These are phyloP conservation scores for Colletotrichum eremochloae DNA, from an alignment of 2,329 filamentous ascomycete genomes.

Conservation along the genomic window DNA sequence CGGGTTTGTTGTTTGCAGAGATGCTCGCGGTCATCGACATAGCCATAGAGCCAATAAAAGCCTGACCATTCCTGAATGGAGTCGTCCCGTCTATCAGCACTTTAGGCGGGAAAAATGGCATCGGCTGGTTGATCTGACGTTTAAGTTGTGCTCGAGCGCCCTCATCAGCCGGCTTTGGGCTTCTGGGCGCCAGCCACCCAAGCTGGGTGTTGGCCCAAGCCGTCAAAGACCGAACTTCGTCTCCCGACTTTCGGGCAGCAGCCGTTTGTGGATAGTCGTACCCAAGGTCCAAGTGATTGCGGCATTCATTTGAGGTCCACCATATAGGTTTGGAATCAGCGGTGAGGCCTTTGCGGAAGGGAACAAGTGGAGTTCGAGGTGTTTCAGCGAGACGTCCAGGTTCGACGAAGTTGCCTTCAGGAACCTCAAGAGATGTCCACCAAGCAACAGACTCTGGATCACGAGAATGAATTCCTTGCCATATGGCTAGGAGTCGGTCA, in stretches of 20 bases:
- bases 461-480: conserved; percentile 1
- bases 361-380: conserved; percentile 1
- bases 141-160: background rate
- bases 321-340: conserved; percentile 7
- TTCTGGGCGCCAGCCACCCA: conserved; percentile 10
- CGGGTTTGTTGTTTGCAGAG: background rate
- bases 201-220: conserved; percentile 19
- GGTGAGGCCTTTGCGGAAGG: conserved; percentile 14
- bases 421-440: conserved; percentile 13
- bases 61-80: background rate
- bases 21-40: background rate
- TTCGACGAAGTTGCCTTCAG: conserved; percentile 11
- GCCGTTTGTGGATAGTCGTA: conserved; percentile 31
- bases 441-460: conserved; percentile 9
- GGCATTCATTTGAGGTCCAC: conserved; percentile 30
- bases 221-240: conserved; percentile 2
- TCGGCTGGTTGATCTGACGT: background rate
- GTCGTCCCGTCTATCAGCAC: conserved; percentile 7
- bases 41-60: conserved; percentile 2
- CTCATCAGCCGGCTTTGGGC: conserved; percentile 1
- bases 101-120: background rate
- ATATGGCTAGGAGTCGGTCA: background rate
- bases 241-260: background rate
- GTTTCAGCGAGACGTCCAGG: background rate
- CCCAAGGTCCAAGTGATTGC: conserved; percentile 25